Evolutionary conservation across 768 basidiomycete genomes (phyloP).

Genomic region (Termitomyces heimii): DNA sequence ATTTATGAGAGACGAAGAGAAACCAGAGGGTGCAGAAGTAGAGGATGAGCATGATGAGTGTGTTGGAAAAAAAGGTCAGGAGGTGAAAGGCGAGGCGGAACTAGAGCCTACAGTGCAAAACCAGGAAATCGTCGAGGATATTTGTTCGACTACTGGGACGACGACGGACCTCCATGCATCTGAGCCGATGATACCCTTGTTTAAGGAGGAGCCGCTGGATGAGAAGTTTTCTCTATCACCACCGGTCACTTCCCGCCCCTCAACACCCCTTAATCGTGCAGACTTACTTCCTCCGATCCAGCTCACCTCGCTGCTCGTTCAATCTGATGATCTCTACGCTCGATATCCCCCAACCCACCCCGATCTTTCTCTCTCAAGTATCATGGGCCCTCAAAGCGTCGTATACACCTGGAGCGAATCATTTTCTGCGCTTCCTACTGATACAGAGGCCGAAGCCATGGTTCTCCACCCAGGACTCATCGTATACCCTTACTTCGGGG

Average conservation of each 20-base stretch:
- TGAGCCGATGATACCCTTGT: neutral
- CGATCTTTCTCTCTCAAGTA: constrained; percentile 42
- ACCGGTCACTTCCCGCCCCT: neutral
- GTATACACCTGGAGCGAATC: constrained; percentile 68
- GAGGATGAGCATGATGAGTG: neutral
- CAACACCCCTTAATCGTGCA: neutral
- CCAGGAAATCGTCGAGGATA: neutral
- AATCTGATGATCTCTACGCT: constrained; percentile 54
- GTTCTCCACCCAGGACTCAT: constrained; percentile 48
- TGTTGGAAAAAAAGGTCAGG: neutral
- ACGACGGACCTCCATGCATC: neutral
- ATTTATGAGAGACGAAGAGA: constrained; percentile 32
- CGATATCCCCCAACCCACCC: constrained; percentile 57
- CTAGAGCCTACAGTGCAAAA: neutral
- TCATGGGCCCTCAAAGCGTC: constrained; percentile 77
- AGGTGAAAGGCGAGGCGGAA: neutral
- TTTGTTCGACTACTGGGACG: neutral
- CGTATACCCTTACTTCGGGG: constrained; percentile 44
- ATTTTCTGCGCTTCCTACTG: constrained; percentile 34
- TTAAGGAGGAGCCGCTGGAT: neutral
- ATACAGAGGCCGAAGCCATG: constrained; percentile 57
- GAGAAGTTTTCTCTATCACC: neutral
- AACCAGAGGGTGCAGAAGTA: neutral
- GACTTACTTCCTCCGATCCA: constrained; percentile 6
- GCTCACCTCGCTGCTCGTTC: constrained; percentile 46